Evolutionary conservation across 2,329 filamentous ascomycete species (phyloP).

Genomic region (Trichoderma gracile): DNA sequence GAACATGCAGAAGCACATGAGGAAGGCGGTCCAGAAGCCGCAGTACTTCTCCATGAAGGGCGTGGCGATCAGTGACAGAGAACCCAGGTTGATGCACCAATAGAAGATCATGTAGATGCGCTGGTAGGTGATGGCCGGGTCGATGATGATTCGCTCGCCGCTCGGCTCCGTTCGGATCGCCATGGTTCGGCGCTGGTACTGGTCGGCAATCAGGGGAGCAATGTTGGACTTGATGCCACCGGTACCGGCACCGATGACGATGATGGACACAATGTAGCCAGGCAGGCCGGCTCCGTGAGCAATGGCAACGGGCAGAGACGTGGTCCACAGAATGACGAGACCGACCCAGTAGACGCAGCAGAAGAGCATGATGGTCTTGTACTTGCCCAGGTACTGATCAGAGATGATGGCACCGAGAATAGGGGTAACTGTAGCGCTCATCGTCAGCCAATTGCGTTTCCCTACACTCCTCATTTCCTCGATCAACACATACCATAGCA

Average conservation of each 20-base stretch:
- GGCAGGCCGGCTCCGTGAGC: slow-evolving; percentile 46
- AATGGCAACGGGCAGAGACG: slow-evolving; percentile 45
- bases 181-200: slow-evolving; percentile 59
- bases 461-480: no score
- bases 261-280: slow-evolving; percentile 55
- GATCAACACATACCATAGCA: slow-evolving; percentile 38
- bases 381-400: slow-evolving; percentile 60
- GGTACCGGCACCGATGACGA: slow-evolving; percentile 66
- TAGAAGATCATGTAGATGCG: slow-evolving; percentile 76
- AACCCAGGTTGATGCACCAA: slow-evolving; percentile 72
- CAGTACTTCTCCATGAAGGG: slow-evolving; percentile 67
- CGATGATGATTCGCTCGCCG: slow-evolving; percentile 64
- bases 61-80: slow-evolving; percentile 65
- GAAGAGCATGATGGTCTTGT: slow-evolving; percentile 62
- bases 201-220: slow-evolving; percentile 61
- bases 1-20: slow-evolving; percentile 62
- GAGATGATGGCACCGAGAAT: slow-evolving; percentile 57
- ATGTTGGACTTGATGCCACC: slow-evolving; percentile 70
- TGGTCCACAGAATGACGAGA: slow-evolving; percentile 55
- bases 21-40: slow-evolving; percentile 67
- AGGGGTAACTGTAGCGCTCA: slow-evolving; percentile 37
- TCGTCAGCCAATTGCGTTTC: slow-evolving; percentile 9
- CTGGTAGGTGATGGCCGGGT: slow-evolving; percentile 66
- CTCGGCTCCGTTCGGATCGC: slow-evolving; percentile 49
- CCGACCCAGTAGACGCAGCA: slow-evolving; percentile 59